Evolutionary conservation across 768 basidiomycete genomes (phyloP).

Genomic region (Galerina marginata): DNA sequence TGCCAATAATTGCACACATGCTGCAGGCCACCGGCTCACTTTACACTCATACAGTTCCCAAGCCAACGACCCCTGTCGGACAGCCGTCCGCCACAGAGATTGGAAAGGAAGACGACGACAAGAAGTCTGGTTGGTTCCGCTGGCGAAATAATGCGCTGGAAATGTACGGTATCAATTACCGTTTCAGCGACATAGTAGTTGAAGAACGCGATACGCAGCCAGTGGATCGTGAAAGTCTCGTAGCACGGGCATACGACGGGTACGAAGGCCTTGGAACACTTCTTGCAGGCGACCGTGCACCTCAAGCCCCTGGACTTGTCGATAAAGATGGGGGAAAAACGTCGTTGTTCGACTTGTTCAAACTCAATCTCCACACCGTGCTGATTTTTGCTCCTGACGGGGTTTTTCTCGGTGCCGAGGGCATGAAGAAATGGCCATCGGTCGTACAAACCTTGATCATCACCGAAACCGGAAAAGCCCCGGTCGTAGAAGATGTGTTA

Average conservation of each 20-base stretch:
- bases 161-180: slow-evolving; percentile 33
- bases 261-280: not conserved
- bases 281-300: not conserved
- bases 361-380: not conserved
- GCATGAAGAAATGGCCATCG: not conserved
- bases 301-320: not conserved
- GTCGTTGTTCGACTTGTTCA: not conserved
- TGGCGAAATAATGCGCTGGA: slow-evolving; percentile 26
- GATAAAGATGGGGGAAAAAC: not conserved
- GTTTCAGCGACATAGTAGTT: slow-evolving; percentile 30
- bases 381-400: not conserved
- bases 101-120: slow-evolving; percentile 13
- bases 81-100: not conserved
- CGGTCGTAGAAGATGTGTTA: too few relatives aligned
- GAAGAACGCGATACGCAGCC: slow-evolving; percentile 16
- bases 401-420: not conserved
- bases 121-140: slow-evolving; percentile 22
- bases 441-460: not conserved
- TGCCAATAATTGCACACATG: not conserved
- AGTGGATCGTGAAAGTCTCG: not conserved
- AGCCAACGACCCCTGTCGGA: not conserved
- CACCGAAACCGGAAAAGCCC: not conserved
- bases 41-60: not conserved
- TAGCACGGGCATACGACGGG: not conserved
- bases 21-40: not conserved